Conservation (phyloP, 2,329 filamentous ascomycete species). For the Ceratocystis harringtonii region DNA sequence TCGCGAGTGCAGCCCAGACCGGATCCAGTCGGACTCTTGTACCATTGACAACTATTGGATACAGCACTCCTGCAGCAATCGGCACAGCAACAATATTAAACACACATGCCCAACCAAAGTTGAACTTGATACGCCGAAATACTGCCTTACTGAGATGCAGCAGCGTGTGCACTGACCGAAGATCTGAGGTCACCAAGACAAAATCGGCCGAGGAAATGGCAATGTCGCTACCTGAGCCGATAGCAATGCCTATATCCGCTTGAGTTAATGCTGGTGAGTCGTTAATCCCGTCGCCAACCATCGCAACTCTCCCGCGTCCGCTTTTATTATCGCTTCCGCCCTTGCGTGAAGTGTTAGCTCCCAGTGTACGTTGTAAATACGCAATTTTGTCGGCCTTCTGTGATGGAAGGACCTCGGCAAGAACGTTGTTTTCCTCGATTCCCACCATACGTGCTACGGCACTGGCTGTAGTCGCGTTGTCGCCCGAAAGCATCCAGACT, state of each 20-base stretch:
- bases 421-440: constrained; percentile 58
- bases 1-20: constrained; percentile 78
- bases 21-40: constrained; percentile 53
- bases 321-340: constrained; percentile 18
- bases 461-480: constrained; percentile 70
- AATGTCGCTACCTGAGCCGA: constrained; percentile 71
- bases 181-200: constrained; percentile 59
- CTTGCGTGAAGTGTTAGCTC: constrained; percentile 22
- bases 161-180: constrained; percentile 56
- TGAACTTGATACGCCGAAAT: constrained; percentile 65
- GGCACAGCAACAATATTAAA: constrained; percentile 71
- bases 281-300: constrained; percentile 84
- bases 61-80: constrained; percentile 66
- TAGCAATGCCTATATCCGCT: constrained; percentile 71
- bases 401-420: constrained; percentile 73
- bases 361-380: constrained; percentile 41
- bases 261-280: constrained; percentile 68
- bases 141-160: constrained; percentile 56
- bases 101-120: constrained; percentile 71
- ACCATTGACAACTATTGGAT: constrained; percentile 36
- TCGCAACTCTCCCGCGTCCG: constrained; percentile 47
- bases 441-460: constrained; percentile 64
- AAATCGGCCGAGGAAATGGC: constrained; percentile 71
- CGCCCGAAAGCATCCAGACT: constrained; percentile 87
- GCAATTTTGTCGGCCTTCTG: constrained; percentile 63